phyloP scores from a whole-genome alignment of 2,329 filamentous ascomycete genomes.

The Colletotrichum musae region DNA sequence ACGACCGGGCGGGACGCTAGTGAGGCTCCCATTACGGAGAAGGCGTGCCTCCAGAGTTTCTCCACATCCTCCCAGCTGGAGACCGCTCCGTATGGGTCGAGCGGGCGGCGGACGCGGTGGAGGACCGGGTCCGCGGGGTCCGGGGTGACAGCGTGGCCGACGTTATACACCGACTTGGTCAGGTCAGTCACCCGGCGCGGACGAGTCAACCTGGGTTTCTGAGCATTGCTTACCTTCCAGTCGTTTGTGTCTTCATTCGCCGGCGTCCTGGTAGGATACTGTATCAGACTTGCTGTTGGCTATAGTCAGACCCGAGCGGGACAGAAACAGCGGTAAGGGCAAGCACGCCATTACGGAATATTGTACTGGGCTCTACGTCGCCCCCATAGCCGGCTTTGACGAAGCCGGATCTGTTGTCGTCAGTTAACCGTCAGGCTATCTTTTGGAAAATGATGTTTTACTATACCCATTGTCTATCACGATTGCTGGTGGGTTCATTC shows the following conservation, averaged over 20 bases:
- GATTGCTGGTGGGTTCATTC: not conserved
- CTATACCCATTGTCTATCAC: conserved; percentile 2
- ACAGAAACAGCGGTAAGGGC: too few relatives aligned
- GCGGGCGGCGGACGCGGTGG: not conserved
- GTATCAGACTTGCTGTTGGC: conserved; percentile 1
- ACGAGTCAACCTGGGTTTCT: too few relatives aligned
- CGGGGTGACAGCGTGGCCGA: conserved; percentile 16
- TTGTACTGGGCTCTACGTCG: not conserved
- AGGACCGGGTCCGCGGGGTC: not conserved
- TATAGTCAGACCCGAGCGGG: not conserved
- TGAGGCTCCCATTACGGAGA: conserved; percentile 2
- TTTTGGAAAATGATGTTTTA: too few relatives aligned
- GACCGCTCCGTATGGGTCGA: not conserved
- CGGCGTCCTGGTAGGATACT: conserved; percentile 17
- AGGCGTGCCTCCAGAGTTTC: conserved; percentile 15
- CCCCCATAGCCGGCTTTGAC: conserved; percentile 24
- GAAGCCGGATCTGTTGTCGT: not conserved
- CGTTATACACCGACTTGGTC: not conserved
- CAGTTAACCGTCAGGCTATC: accelerated
- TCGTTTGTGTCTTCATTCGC: not conserved
- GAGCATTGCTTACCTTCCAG: not conserved
- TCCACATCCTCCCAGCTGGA: conserved; percentile 14
- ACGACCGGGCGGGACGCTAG: not conserved
- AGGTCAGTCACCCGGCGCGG: not conserved
- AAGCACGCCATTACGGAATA: conserved; percentile 4